Evolutionary conservation across 148 eudicot genomes (phyloP), one percentile per base, ranked within the genome.

Genomic region (Oxyria digyna): DNA sequence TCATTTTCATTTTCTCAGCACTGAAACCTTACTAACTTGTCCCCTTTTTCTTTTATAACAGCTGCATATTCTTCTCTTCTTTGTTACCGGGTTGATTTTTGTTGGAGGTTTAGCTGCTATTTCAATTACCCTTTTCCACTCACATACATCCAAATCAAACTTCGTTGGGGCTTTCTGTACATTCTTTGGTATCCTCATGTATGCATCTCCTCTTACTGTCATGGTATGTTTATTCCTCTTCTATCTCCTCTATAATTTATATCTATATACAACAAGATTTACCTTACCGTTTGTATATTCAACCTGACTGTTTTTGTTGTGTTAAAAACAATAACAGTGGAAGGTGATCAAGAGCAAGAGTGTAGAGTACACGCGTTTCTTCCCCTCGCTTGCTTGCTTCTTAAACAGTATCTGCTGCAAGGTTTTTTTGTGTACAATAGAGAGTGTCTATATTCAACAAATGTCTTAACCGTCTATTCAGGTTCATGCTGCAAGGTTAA

Each of bases 101-200:
- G 15, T 62, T 8, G 77, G 8, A 11, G 29, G 13, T 9, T n/a
- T 79, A 14, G 72, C 48, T 8, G 12, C 54, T 7, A 27, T 71
- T 10, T 8, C 79, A 0, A 33, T 76, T 2, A 15, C 15, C 1
- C 27, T 1, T 15, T 62, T 76, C 32, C 77, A 76, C 64, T 24
- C 72, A 10, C 29, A 57, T 69, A 14, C 20, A 1, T 1, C 32
- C 0, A 79, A 77, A 62, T 70, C 75, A 23, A 73, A 62, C 20
- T 35, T 79, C 33, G 75, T 76, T 18, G 82, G 82, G 8, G 62
- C 24, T 14, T 76, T 76, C 65, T 73, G 77, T 23, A 69, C 74
- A 8, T 4, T 49, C 24, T 79, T 73, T 26, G 77, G 74, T 26
- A 37, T 76, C 31, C 0, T 49, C 0, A 70, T 79, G 42, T 79